Conservation (phyloP, 2,329 filamentous ascomycete species). For the Nemania diffusa region DNA sequence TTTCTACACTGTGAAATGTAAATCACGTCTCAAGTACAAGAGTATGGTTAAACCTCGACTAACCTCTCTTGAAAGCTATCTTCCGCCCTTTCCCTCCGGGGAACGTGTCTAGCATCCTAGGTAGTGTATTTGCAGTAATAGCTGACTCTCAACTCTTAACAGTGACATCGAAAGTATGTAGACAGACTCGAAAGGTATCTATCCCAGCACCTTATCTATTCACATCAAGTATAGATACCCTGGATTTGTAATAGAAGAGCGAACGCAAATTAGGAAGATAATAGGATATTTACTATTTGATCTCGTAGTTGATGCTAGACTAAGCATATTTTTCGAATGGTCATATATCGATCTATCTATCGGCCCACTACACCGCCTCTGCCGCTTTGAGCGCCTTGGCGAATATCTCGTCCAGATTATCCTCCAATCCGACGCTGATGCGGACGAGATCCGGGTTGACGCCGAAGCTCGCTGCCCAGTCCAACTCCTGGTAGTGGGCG, state of each 20-base stretch:
- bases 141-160: not conserved
- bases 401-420: constrained; percentile 72
- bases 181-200: not conserved
- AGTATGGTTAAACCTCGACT: not conserved
- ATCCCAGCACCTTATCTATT: not conserved
- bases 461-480: constrained; percentile 87
- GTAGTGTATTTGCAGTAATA: not conserved
- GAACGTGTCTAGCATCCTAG: not conserved
- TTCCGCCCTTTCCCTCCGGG: not conserved
- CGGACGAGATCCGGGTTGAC: constrained; percentile 84
- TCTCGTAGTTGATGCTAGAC: constrained; percentile 19
- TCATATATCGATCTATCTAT: not conserved
- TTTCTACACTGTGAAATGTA: not conserved
- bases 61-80: not conserved
- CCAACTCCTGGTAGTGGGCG: constrained; percentile 89
- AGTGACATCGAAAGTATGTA: not conserved
- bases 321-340: not conserved
- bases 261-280: not conserved
- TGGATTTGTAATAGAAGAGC: not conserved
- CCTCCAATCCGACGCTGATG: constrained; percentile 90
- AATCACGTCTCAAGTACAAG: not conserved
- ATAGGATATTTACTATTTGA: not conserved
- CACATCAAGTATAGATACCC: not conserved
- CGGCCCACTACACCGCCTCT: constrained; percentile 41
- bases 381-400: constrained; percentile 74